Percentiles rank a stretch among this genome's conserved stretches.
These are phyloP conservation scores for Leccinum olivaceopallidum DNA, from an alignment of 768 basidiomycete genomes.

Conservation along the genomic window DNA sequence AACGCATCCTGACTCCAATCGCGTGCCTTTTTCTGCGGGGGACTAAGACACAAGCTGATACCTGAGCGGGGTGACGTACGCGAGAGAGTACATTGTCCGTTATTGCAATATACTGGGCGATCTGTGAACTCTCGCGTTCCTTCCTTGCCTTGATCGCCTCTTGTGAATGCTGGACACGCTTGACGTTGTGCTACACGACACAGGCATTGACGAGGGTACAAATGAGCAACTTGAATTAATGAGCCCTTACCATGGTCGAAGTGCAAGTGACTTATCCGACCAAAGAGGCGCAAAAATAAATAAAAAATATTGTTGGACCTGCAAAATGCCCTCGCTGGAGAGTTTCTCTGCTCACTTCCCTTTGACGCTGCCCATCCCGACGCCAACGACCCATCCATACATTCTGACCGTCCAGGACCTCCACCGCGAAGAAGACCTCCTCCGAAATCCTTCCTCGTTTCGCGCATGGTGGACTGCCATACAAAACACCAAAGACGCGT, in stretches of 20 bases:
- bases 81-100: slow-evolving; percentile 62
- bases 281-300: slow-evolving; percentile 4
- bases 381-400: slow-evolving; percentile 72
- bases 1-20: slow-evolving; percentile 79
- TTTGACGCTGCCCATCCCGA: slow-evolving; percentile 82
- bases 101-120: slow-evolving; percentile 72
- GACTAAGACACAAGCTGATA: not conserved
- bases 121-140: slow-evolving; percentile 70
- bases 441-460: slow-evolving; percentile 89
- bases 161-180: slow-evolving; percentile 55
- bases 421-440: slow-evolving; percentile 89
- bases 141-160: slow-evolving; percentile 68
- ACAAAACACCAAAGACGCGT: slow-evolving; percentile 67
- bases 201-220: slow-evolving; percentile 2
- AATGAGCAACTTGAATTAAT: not conserved
- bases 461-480: slow-evolving; percentile 93
- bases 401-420: slow-evolving; percentile 77
- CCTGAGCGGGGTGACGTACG: slow-evolving; percentile 41
- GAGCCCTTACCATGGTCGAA: slow-evolving; percentile 21
- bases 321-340: slow-evolving; percentile 59
- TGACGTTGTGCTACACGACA: slow-evolving; percentile 62
- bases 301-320: slow-evolving; percentile 8
- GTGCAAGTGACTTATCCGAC: no score
- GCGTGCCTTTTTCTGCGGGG: slow-evolving; percentile 59
- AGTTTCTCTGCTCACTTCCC: slow-evolving; percentile 68